These are phyloP conservation scores for Crithidia mellificae DNA, from an alignment of 208 protist genomes.

Conservation along the genomic window DNA sequence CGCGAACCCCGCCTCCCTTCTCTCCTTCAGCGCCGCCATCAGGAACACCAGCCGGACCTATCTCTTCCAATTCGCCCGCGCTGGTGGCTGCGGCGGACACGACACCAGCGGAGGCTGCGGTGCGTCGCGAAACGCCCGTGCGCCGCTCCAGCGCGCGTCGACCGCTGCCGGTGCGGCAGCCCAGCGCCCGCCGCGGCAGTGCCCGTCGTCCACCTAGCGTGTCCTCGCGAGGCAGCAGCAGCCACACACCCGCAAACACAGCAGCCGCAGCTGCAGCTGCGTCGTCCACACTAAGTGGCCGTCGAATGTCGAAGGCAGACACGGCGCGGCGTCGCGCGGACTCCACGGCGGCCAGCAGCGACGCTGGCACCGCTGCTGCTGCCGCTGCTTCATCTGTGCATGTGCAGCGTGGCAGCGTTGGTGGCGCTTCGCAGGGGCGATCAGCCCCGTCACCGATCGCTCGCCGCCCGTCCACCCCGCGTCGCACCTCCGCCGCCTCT, in stretches of 20 bases:
- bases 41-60: background rate
- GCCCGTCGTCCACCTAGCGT: background rate
- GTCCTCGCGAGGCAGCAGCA: background rate
- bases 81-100: background rate
- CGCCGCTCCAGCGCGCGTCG: constrained; percentile 10
- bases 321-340: background rate
- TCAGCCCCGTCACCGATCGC: background rate
- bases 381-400: too few relatives aligned
- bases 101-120: background rate
- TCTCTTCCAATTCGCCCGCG: background rate
- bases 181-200: constrained; percentile 7
- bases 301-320: background rate
- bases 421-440: background rate
- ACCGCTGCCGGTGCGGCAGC: background rate
- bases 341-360: background rate
- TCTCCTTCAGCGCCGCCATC: too few relatives aligned
- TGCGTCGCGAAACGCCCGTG: background rate
- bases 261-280: background rate
- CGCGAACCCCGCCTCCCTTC: background rate
- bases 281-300: background rate
- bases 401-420: background rate
- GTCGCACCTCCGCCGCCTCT: background rate
- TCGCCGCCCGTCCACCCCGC: background rate
- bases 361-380: background rate
- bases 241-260: background rate